Base-by-base conservation (phyloP, 2,329 filamentous ascomycete genomes). In the Xylaria sp. region DNA sequence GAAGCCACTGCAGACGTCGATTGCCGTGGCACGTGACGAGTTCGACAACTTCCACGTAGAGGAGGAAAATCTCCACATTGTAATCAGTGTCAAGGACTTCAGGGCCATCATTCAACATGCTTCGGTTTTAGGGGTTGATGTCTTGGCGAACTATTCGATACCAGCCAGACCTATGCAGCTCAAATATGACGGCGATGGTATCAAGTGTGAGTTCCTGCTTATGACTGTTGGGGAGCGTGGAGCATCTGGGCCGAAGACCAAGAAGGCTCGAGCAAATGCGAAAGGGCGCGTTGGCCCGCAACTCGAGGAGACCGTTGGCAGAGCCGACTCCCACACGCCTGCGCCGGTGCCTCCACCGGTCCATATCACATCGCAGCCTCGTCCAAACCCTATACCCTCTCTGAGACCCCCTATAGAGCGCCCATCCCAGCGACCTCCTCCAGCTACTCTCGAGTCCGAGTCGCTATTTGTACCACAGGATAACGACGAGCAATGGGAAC, bases 11-110 rank as follows among this genome's bases (percentile, higher is more conserved):
- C 91, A 93, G 74, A 95, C 92, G 10, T 92, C 92, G 37, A 92
- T 95, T 70, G 88, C 92, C 0, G 87, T 94, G 15, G 91, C 94
- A 76, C 89, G 88, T 37, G 88, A 91, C 66, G 92, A 94, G 74
- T 95, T 95, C 75, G 90, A 92, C 66, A 87, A 91, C 61, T 92
- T 94, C 70, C 84, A 88, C 25, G 89, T 93, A 37, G 72, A 74
- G 25, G 90, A 94, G 76, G 89, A 93, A 69, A 90, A 91, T 60
- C 85, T 94, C 66, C 92, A 94, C 76, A 92, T 94, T 75, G 88
- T 93, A 68, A 92, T 94, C 76, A 93, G 90, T 74, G 92, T 95
- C 76, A 94, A 93, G 76, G 92, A 95, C 79, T 94, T 94, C 78
- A 90, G 92, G 60, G 90, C 92, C 41, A 92, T 94, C 63, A 89